These are phyloP conservation scores for Lathyrus tuberosus DNA, from an alignment of 306 rosid genomes.

Conservation along the genomic window DNA sequence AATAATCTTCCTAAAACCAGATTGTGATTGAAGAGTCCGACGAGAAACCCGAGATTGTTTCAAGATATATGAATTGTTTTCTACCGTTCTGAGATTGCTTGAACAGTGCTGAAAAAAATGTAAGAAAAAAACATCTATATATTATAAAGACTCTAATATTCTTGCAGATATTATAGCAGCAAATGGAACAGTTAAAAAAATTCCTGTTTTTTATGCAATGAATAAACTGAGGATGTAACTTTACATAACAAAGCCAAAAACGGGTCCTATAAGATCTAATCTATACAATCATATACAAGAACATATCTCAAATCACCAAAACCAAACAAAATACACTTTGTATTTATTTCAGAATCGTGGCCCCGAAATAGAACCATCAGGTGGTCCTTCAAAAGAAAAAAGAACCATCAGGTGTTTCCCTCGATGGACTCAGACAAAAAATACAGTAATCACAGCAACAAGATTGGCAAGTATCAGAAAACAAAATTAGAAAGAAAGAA, in stretches of 20 bases:
- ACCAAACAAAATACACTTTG: conserved; percentile 4
- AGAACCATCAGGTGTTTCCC: conserved; percentile 1
- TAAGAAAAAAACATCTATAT: too few relatives aligned
- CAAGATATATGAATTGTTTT: neutral
- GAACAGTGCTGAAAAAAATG: neutral
- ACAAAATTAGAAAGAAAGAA: neutral
- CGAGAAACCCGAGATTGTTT: neutral
- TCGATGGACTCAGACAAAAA: conserved; percentile 37
- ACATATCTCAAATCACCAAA: conserved; percentile 12
- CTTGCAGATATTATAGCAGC: too few relatives aligned
- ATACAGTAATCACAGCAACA: conserved; percentile 34
- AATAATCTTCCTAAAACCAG: conserved; percentile 3
- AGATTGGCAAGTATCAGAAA: neutral
- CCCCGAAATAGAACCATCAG: conserved; percentile 33
- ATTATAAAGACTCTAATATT: too few relatives aligned
- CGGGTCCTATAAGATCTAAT: conserved; percentile 17
- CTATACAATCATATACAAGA: conserved; percentile 14
- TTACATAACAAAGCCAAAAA: conserved; percentile 6
- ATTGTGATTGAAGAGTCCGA: neutral
- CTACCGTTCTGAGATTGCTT: neutral
- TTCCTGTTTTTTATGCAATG: too few relatives aligned
- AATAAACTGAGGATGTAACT: conserved; percentile 27
- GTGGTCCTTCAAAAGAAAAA: conserved; percentile 13
- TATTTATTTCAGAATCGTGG: conserved; percentile 41
- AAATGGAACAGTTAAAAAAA: neutral